Base-by-base conservation (phyloP, 75 land plant genomes). In the Azolla pinnata region DNA sequence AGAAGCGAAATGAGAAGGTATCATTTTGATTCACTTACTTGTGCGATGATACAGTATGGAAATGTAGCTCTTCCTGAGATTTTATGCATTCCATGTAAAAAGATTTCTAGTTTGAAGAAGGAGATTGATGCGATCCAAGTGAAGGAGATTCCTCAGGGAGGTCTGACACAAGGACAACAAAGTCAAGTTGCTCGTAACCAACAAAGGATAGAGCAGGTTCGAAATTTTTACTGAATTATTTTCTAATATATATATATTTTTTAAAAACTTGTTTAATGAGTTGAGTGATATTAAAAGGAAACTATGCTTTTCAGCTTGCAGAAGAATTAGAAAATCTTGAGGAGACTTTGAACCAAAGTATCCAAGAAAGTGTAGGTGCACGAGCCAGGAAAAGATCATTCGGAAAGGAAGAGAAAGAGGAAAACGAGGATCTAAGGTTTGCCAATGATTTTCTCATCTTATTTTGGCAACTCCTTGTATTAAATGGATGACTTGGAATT, bases 81-180 rank as follows among this genome's bases (percentile, higher is more conserved):
- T 51, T 64, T n/a, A 4, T n/a, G n/a, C n/a, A n/a, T n/a, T n/a
- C n/a, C n/a, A n/a, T n/a, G n/a, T n/a, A n/a, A 57, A 20, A 25
- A 92, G 97, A 62, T 92, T 64, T 73, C 96, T 25, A 84, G 90
- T 65, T 73, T 93, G 96, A 93, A 81, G 66, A 85, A 81, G 67
- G 98, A 93, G 66, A 92, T 80, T 62, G 98, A 92, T 83, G 89
- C 87, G 29, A 92, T 92, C 44, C 83, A 85, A 66, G 96, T 77
- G 28, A 93, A 89, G 58, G 98, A 93, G 67, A 83, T 86, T 56
- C 42, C 83, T 56, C 98, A 93, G 76, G 98, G 98, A 46, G 98
- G 98, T 19, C 80, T 93, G 48, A 93, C 98, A 34, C 98, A 93
- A 67, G 98, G 98, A 14, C 98, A 93, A 55, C 98, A 93, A 70